These are phyloP conservation scores for Metschnikowia drakensbergensis DNA, from an alignment of 805 yeast genomes.

Conservation along the genomic window DNA sequence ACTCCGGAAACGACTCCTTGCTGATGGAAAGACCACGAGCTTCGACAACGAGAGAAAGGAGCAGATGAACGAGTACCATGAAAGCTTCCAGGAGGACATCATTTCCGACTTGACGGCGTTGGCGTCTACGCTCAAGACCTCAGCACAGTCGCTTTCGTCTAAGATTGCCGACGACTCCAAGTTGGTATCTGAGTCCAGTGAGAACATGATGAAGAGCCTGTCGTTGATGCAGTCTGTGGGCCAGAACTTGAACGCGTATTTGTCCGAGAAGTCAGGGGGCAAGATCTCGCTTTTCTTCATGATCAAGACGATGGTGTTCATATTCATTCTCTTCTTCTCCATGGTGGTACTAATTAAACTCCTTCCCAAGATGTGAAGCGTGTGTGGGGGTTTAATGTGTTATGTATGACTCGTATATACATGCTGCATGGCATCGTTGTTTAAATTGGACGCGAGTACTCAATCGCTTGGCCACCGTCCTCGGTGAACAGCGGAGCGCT, in stretches of 20 bases:
- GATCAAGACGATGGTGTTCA: conserved; percentile 26
- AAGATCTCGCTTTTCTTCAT: conserved; percentile 38
- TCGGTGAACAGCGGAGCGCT: not conserved
- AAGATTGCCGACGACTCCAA: conserved; percentile 34
- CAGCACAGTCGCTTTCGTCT: conserved; percentile 42
- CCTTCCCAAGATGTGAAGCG: conserved; percentile 31
- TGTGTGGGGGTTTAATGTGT: not conserved
- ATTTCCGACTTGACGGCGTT: conserved; percentile 46
- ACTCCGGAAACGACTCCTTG: conserved; percentile 15
- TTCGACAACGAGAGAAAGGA: conserved; percentile 15
- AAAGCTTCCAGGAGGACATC: conserved; percentile 45
- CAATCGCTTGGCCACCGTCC: not conserved
- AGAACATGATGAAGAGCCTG: conserved; percentile 27
- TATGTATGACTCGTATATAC: not conserved
- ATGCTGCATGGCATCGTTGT: not conserved
- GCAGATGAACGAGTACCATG: conserved; percentile 35
- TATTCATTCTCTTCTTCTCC: conserved; percentile 27
- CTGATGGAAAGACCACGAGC: conserved; percentile 13
- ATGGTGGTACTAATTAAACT: conserved; percentile 34
- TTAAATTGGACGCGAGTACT: not conserved
- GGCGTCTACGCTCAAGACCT: conserved; percentile 44
- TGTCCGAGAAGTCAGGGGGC: conserved; percentile 38
- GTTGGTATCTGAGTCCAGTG: conserved; percentile 32
- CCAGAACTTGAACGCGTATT: conserved; percentile 34
- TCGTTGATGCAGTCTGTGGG: conserved; percentile 26